phyloP scores from a whole-genome alignment of 2,329 filamentous ascomycete species.

The Neoscytalidium dimidiatum region DNA sequence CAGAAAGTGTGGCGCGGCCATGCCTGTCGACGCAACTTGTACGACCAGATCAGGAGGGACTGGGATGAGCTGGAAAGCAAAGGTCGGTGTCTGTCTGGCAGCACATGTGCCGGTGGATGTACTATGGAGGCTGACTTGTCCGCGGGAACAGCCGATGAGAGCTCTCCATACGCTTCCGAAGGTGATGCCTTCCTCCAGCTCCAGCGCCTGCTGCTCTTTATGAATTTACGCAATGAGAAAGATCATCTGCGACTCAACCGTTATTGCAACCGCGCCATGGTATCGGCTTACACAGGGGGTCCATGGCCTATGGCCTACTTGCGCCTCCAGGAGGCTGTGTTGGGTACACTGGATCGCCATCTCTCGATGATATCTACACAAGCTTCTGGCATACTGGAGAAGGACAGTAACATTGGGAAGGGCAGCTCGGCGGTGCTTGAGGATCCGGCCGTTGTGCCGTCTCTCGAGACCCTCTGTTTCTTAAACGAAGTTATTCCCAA shows the following conservation, averaged over 20 bases:
- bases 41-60: conserved; percentile 50
- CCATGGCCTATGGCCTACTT: conserved; percentile 46
- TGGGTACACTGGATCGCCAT: conserved; percentile 34
- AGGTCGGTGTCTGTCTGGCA: conserved; percentile 23
- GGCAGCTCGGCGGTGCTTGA: not conserved
- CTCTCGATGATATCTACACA: conserved; percentile 18
- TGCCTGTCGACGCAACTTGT: conserved; percentile 60
- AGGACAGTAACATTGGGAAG: not conserved
- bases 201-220: conserved; percentile 47
- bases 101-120: not conserved
- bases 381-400: conserved; percentile 23
- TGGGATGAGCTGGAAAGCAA: conserved; percentile 34
- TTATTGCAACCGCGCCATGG: conserved; percentile 42
- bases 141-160: not conserved
- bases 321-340: conserved; percentile 41
- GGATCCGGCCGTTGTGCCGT: not conserved
- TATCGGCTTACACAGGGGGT: conserved; percentile 29
- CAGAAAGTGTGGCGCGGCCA: conserved; percentile 85
- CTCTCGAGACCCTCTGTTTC: conserved; percentile 28
- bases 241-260: conserved; percentile 44
- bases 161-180: conserved; percentile 37
- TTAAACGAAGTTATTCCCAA: conserved; percentile 35
- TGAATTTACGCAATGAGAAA: conserved; percentile 35
- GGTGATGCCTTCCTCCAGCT: conserved; percentile 44
- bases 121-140: not conserved